Base-by-base conservation (phyloP, 495 filamentous ascomycete species). In the Symbiotaphrina buchneri region DNA sequence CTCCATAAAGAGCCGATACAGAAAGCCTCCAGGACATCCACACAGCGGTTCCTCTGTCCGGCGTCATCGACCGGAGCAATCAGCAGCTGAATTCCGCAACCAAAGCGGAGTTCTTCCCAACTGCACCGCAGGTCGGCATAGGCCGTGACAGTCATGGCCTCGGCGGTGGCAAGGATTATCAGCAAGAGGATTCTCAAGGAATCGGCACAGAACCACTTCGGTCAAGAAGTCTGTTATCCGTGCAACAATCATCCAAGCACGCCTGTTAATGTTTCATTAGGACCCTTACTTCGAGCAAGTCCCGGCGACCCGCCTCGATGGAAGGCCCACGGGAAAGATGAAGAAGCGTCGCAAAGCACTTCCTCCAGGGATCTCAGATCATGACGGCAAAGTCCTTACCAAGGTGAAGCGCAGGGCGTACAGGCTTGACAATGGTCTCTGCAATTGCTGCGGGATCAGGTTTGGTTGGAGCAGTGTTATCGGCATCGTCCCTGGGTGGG, bases 391-490 rank as follows among this genome's bases (percentile, higher is more conserved):
- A 32, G 63, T 91, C 44, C 67, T 97, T 27, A 77, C 68, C 24
- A 68, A 69, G 27, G 75, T 90, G 39, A 81, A 85, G 42, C 58
- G 68, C 38, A 60, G 71, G 34, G 84, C 87, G 18, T 87, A 90
- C 50, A 53, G 59, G 15, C 65, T 91, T 22, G 87, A 97, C 50
- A 73, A 73, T 61, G 62, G 58, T 36, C 59, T 82, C 10, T 80
- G 74, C 48, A 83, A 66, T 43, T 62, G 74, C 44, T 65, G 70
- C 38, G 74, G 76, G 14, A 58, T 90, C 31, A 61, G 68, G 32
- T 74, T 94, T 45, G 85, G 85, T 13, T 87, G 77, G 74, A 65
- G 71, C 19, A 69, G 65, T 41, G 59, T 92, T 31, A 76, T 94
- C 41, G 85, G 69, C 5, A 39, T 92, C 21, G 45, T 94, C 26